These are phyloP conservation scores for Entomortierella lignicola DNA, from an alignment of 192 early-diverging fungal genomes.

Conservation along the genomic window DNA sequence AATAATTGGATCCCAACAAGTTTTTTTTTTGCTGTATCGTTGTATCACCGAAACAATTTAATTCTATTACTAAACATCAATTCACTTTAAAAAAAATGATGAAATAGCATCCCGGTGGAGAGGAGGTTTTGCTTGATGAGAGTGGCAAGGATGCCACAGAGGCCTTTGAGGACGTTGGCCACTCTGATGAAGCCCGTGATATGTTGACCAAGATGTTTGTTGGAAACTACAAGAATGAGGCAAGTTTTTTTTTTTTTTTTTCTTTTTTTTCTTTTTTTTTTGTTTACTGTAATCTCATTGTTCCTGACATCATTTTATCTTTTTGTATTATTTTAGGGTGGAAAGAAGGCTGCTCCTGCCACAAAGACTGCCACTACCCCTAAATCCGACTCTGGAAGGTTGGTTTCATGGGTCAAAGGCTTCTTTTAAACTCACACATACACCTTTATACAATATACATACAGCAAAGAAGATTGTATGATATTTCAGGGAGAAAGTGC, in stretches of 20 bases:
- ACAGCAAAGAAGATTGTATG: no score
- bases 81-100: no score
- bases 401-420: conserved; percentile 54
- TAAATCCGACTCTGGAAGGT: conserved; percentile 51
- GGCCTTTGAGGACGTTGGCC: conserved; percentile 97
- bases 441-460: background rate
- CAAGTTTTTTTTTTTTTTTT: no score
- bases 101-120: conserved; percentile 94
- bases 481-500: no score
- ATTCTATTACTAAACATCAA: no score
- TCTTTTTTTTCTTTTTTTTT: background rate
- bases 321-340: background rate
- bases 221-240: conserved; percentile 73
- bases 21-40: no score
- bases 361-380: conserved; percentile 38
- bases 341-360: conserved; percentile 33
- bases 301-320: background rate
- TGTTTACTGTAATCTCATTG: background rate
- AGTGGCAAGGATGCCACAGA: conserved; percentile 92
- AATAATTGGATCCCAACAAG: no score
- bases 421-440: conserved; percentile 17
- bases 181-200: conserved; percentile 94
- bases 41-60: no score
- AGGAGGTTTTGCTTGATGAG: conserved; percentile 94
- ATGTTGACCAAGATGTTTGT: conserved; percentile 80